Evolutionary conservation across 1,284 basidiomycete genomes (phyloP).

Genomic region (Ustilago bromivora): DNA sequence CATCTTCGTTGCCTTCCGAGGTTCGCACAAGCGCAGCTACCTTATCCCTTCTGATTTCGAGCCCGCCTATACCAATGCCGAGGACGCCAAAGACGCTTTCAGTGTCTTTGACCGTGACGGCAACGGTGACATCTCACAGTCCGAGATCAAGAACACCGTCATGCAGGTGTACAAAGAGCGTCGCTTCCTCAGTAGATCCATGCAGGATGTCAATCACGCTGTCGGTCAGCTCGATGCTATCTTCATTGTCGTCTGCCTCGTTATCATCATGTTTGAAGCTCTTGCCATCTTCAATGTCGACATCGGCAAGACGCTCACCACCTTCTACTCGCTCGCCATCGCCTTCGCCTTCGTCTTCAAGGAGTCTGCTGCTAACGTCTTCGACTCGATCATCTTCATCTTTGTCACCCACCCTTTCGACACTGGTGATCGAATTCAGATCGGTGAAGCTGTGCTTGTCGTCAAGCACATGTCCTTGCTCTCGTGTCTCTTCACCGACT

Average conservation of each 20-base stretch:
- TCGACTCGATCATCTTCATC: slow-evolving; percentile 68
- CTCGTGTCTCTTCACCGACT: slow-evolving; percentile 61
- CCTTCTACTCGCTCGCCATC: slow-evolving; percentile 66
- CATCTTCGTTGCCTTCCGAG: slow-evolving; percentile 77
- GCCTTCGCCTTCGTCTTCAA: slow-evolving; percentile 68
- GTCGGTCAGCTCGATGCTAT: slow-evolving; percentile 62
- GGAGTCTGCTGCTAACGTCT: slow-evolving; percentile 64
- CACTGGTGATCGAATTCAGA: slow-evolving; percentile 63
- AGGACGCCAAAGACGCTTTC: slow-evolving; percentile 78
- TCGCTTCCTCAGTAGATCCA: slow-evolving; percentile 59
- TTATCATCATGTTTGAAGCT: slow-evolving; percentile 65
- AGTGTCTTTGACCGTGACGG: slow-evolving; percentile 77
- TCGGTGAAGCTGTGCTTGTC: slow-evolving; percentile 52
- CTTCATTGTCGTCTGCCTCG: slow-evolving; percentile 48
- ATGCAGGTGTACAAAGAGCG: slow-evolving; percentile 71
- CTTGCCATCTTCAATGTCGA: slow-evolving; percentile 67
- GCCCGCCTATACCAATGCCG: slow-evolving; percentile 76
- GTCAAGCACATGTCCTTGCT: slow-evolving; percentile 66
- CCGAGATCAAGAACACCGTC: slow-evolving; percentile 80
- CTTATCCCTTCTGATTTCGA: slow-evolving; percentile 79
- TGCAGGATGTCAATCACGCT: slow-evolving; percentile 67
- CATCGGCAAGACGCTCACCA: slow-evolving; percentile 61
- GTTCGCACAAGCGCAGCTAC: slow-evolving; percentile 73
- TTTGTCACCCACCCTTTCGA: slow-evolving; percentile 68
- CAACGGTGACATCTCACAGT: slow-evolving; percentile 81